These are phyloP conservation scores for Candida montana DNA, from an alignment of 805 yeast species.

Conservation along the genomic window DNA sequence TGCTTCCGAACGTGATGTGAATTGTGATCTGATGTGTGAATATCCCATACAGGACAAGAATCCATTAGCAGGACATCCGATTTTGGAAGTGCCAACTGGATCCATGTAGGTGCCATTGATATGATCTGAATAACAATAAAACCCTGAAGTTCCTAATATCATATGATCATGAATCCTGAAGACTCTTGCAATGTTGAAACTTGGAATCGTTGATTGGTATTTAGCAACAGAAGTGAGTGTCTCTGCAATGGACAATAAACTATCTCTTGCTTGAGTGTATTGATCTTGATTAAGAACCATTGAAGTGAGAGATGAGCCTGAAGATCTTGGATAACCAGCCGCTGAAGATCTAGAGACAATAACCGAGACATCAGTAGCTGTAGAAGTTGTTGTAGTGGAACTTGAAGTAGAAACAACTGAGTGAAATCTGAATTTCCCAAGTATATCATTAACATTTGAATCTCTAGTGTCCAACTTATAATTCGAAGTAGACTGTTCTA, in stretches of 20 bases:
- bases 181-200: conserved; percentile 4
- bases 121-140: conserved; percentile 1
- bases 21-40: neutral
- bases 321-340: neutral
- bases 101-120: neutral
- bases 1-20: neutral
- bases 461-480: conserved; percentile 8
- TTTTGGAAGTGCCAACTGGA: neutral
- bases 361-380: neutral
- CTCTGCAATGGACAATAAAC: neutral
- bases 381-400: neutral
- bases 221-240: neutral
- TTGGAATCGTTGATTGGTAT: neutral
- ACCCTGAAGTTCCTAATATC: neutral
- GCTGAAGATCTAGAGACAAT: no score
- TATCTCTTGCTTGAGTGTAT: neutral
- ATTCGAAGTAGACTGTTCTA: conserved; percentile 6
- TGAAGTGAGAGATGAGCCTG: neutral
- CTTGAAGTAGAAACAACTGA: neutral
- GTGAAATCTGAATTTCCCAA: conserved; percentile 4
- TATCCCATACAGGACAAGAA: conserved; percentile 3
- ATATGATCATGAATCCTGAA: conserved; percentile 2
- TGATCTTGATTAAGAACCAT: neutral
- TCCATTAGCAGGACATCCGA: conserved; percentile 1
- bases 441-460: conserved; percentile 6